phyloP scores from a whole-genome alignment of 78 protist genomes.

The Trichosphaerium sp. region DNA sequence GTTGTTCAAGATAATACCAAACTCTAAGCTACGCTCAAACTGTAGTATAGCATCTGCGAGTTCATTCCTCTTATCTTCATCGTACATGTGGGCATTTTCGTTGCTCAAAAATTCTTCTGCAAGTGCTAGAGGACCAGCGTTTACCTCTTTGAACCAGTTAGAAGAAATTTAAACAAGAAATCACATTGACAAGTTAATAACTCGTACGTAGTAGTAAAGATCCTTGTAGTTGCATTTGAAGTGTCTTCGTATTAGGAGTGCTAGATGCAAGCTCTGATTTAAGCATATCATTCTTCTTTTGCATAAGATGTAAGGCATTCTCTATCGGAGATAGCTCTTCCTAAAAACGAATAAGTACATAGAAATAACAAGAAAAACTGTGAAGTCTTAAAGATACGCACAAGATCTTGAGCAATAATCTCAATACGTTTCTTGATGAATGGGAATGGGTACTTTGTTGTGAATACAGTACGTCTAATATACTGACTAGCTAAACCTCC shows the following conservation, averaged over 20 bases:
- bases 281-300: constrained; percentile 1
- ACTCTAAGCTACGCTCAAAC: constrained; percentile 5
- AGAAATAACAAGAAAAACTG: too few species aligned
- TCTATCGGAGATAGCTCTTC: constrained; percentile 43
- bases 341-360: neutral
- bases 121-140: constrained; percentile 50
- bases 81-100: constrained; percentile 1
- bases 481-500: constrained; percentile 24
- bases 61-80: constrained; percentile 19
- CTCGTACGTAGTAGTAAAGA: constrained; percentile 4
- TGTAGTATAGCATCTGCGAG: constrained; percentile 6
- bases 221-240: constrained; percentile 39
- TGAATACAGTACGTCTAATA: constrained; percentile 27
- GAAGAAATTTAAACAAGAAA: neutral
- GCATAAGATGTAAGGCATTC: constrained; percentile 27
- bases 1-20: constrained; percentile 8
- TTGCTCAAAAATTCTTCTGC: constrained; percentile 17
- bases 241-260: constrained; percentile 27
- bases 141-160: constrained; percentile 5
- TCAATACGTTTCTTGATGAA: constrained; percentile 28
- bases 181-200: neutral
- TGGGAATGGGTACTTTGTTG: constrained; percentile 37
- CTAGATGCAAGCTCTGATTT: constrained; percentile 10
- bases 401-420: too few species aligned
- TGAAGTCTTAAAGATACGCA: too few species aligned